phyloP scores from a whole-genome alignment of 1,284 basidiomycete genomes.

The Ustilago nuda region DNA sequence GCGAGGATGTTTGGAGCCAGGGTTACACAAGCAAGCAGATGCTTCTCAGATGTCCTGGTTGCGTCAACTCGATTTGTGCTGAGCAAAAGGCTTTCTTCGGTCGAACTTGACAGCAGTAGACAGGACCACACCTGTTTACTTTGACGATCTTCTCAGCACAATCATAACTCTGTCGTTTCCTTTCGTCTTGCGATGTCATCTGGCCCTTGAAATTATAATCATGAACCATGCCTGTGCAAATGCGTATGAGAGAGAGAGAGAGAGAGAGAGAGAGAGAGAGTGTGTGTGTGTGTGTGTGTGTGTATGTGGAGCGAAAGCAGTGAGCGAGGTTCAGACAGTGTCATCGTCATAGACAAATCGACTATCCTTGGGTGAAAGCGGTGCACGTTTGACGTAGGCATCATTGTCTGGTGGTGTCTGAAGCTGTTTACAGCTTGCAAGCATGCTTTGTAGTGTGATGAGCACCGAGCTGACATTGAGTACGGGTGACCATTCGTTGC shows the following conservation, averaged over 20 bases:
- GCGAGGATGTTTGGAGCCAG: slow-evolving; percentile 59
- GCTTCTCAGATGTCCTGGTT: slow-evolving; percentile 89
- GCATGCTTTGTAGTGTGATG: slow-evolving; percentile 67
- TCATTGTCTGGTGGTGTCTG: slow-evolving; percentile 65
- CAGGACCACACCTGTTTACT: neutral
- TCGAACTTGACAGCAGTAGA: slow-evolving; percentile 22
- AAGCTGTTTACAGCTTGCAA: slow-evolving; percentile 64
- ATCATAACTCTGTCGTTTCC: neutral
- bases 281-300: slow-evolving; percentile 4
- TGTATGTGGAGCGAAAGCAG: neutral
- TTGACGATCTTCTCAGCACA: neutral
- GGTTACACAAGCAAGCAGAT: slow-evolving; percentile 80
- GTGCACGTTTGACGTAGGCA: slow-evolving; percentile 60
- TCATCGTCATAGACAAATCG: slow-evolving; percentile 56
- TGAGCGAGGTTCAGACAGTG: slow-evolving; percentile 34
- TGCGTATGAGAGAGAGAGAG: too few relatives aligned
- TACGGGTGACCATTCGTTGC: slow-evolving; percentile 65
- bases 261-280: too few relatives aligned
- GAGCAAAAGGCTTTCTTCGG: slow-evolving; percentile 88
- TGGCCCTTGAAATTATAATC: slow-evolving; percentile 1
- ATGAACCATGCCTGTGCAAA: neutral
- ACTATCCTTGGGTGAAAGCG: slow-evolving; percentile 60
- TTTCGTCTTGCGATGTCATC: neutral
- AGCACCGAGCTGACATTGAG: slow-evolving; percentile 63
- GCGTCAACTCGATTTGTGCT: slow-evolving; percentile 86